Base-by-base conservation (phyloP, 2,329 filamentous ascomycete species). In the Cladobotryum protrusum region DNA sequence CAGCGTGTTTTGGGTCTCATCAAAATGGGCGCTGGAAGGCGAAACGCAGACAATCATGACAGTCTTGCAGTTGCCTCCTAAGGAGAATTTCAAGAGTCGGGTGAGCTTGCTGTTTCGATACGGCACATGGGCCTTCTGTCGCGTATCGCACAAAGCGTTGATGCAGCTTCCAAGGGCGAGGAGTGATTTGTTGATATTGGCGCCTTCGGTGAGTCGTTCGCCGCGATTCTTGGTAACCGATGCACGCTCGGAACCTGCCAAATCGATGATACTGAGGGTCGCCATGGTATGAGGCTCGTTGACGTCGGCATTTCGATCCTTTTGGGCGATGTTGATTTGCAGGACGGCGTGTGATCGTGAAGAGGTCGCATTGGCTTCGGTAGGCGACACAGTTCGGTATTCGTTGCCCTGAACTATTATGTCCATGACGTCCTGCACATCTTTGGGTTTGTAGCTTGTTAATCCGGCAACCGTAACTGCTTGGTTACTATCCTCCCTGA, bases 1-100 rank as follows among this genome's bases (percentile, higher is more conserved):
- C 15, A 99, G 77, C 0, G 93, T 99, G 68, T 99, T 99, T 62
- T 99, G 93, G 0, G 92, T 96, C 71, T 99, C 93, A 67, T 99
- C 93, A 60, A 93, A 99, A 69, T 99, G 93, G 5, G 88, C 87
- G 62, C 93, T 97, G 1, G 90, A 96, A 1, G 93, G 93, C 59
- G 91, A 96, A 48, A 99, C 89, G 62, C 93, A 99, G 20, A 99
- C 93, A 67, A 99, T 97, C 93, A 99, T 99, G 66, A 99, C 93
- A 0, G 93, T 99, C 71, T 91, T 95, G 77, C 93, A 99, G 68
- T 99, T 99, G 3, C 93, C 93, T 29, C 93, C 93, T 0, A 99
- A 81, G 0, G 92, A 96, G 70, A 99, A 99, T 63, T 99, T 99
- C 48, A 99, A 80, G 4, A 99, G 76, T 47, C 93, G 85, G 0